phyloP scores from a whole-genome alignment of 192 early-diverging fungal species.

The Coemansia sp. region DNA sequence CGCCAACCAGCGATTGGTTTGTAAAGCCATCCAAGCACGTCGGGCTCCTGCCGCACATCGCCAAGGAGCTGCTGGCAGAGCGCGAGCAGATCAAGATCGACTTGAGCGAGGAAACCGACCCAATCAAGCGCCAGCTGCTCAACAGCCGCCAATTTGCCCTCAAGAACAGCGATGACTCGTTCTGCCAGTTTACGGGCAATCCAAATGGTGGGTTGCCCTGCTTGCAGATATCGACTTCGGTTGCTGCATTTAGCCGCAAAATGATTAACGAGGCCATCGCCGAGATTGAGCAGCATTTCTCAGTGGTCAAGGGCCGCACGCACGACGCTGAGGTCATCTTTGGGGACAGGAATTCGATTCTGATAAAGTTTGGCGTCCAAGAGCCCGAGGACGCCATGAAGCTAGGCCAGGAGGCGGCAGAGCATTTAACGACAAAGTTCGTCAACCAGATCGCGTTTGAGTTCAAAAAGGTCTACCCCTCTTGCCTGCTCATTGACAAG shows the following conservation, averaged over 20 bases:
- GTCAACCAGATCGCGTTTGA: constrained; percentile 96
- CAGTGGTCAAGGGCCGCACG: constrained; percentile 84
- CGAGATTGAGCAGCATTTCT: constrained; percentile 83
- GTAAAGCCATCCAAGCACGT: constrained; percentile 71
- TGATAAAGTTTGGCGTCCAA: constrained; percentile 95
- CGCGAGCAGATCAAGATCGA: constrained; percentile 93
- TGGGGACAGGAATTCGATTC: constrained; percentile 99
- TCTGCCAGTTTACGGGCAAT: constrained; percentile 97
- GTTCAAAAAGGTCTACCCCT: constrained; percentile 99
- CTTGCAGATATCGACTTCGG: constrained; percentile 90
- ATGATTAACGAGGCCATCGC: constrained; percentile 94
- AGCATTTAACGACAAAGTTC: constrained; percentile 84
- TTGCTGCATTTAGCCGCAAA: constrained; percentile 91
- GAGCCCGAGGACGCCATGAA: constrained; percentile 85
- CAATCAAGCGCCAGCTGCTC: constrained; percentile 91
- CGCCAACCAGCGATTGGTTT: constrained; percentile 94
- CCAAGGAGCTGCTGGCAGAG: constrained; percentile 86
- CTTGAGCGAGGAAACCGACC: constrained; percentile 96
- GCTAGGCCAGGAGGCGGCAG: constrained; percentile 84
- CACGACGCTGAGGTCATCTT: constrained; percentile 94
- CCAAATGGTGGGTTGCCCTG: constrained; percentile 91
- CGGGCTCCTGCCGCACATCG: constrained; percentile 87
- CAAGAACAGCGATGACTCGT: constrained; percentile 96
- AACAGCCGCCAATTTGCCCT: constrained; percentile 97
- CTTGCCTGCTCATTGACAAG: constrained; percentile 97